These are phyloP conservation scores for Phoma sp. DNA, from an alignment of 2,329 filamentous ascomycete species.

Conservation along the genomic window DNA sequence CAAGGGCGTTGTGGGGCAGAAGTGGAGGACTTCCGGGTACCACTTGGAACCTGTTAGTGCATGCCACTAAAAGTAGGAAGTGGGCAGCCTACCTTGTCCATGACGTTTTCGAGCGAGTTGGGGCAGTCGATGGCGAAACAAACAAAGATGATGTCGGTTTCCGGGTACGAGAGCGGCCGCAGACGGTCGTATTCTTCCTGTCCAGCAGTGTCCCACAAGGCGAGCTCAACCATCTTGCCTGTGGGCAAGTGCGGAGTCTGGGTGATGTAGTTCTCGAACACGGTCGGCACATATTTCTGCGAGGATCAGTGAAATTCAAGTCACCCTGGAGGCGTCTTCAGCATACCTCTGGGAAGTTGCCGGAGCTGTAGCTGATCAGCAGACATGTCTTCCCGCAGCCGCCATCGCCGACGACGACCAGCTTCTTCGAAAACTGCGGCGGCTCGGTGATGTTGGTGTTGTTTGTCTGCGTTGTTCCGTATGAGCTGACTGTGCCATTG, in stretches of 20 bases:
- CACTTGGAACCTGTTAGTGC: constrained; percentile 69
- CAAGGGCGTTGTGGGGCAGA: constrained; percentile 96
- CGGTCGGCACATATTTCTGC: constrained; percentile 99
- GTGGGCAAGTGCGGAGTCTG: constrained; percentile 87
- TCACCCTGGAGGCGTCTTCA: neutral
- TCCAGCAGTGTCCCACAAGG: constrained; percentile 97
- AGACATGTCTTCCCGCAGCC: constrained; percentile 99
- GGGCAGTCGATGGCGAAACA: constrained; percentile 99
- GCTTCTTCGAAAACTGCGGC: constrained; percentile 96
- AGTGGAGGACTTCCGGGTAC: constrained; percentile 99
- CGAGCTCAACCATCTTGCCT: constrained; percentile 94
- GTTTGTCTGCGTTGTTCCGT: constrained; percentile 75
- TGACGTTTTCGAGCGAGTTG: constrained; percentile 96
- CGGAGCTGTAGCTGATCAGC: constrained; percentile 97
- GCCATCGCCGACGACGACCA: constrained; percentile 97
- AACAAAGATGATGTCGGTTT: constrained; percentile 97
- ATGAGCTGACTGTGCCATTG: constrained; percentile 89
- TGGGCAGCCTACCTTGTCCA: constrained; percentile 82
- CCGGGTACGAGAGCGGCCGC: constrained; percentile 93
- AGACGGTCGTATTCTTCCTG: constrained; percentile 99
- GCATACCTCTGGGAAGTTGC: constrained; percentile 94
- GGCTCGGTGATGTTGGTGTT: constrained; percentile 90
- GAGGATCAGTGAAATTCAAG: constrained; percentile 10
- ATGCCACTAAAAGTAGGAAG: neutral
- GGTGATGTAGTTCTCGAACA: constrained; percentile 99